These are phyloP conservation scores for Elsinoe batatas DNA, from an alignment of 2,329 filamentous ascomycete genomes.

Conservation along the genomic window DNA sequence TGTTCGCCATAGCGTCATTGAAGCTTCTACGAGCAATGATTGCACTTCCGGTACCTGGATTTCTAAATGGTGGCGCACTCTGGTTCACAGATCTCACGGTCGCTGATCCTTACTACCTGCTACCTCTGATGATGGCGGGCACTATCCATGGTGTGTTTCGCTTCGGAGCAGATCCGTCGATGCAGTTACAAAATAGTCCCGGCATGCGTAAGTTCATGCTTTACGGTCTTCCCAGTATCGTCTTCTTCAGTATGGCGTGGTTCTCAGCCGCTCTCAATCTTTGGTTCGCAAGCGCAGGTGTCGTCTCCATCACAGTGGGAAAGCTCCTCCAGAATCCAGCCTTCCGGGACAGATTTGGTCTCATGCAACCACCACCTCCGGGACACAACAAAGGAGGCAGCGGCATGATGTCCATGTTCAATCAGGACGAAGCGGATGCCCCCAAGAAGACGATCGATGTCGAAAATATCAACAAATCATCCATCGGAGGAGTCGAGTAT, in stretches of 20 bases:
- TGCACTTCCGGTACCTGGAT: conserved; percentile 65
- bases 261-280: conserved; percentile 51
- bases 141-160: conserved; percentile 27
- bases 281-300: conserved; percentile 46
- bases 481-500: not conserved
- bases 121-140: conserved; percentile 45
- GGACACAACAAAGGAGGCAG: not conserved
- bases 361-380: conserved; percentile 20
- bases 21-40: conserved; percentile 65
- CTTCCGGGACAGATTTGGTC: conserved; percentile 30
- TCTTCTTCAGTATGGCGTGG: conserved; percentile 44
- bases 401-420: not conserved
- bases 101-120: conserved; percentile 64
- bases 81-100: conserved; percentile 75
- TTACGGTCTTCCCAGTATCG: conserved; percentile 43
- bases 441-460: conserved; percentile 16
- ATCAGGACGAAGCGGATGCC: not conserved
- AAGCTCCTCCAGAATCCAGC: conserved; percentile 28
- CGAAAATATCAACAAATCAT: not conserved
- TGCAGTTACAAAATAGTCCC: conserved; percentile 22
- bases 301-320: conserved; percentile 32
- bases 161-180: conserved; percentile 41
- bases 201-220: conserved; percentile 33
- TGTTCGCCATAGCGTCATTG: conserved; percentile 74
- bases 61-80: conserved; percentile 58